Evolutionary conservation across 2,329 filamentous ascomycete genomes (phyloP).

Genomic region (Chaetomium sp.): DNA sequence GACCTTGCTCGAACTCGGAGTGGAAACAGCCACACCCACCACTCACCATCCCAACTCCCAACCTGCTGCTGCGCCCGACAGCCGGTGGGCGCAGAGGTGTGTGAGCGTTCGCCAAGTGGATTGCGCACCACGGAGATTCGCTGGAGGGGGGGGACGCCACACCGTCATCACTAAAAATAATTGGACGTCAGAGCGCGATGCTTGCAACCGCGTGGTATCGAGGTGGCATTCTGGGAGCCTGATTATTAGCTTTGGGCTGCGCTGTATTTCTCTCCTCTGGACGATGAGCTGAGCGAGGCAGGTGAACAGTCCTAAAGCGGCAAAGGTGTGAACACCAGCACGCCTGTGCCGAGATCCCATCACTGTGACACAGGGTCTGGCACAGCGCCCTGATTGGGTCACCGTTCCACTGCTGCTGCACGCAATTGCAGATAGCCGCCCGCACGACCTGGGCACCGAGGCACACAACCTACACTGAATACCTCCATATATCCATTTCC

Average conservation of each 20-base stretch:
- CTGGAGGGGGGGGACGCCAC: constrained; percentile 15
- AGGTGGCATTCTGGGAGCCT: constrained; percentile 9
- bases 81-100: neutral
- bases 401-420: neutral
- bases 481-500: neutral
- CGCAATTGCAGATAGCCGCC: constrained; percentile 28
- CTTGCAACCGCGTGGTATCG: neutral
- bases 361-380: constrained; percentile 19
- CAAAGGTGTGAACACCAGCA: constrained; percentile 12
- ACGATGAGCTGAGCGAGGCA: neutral
- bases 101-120: no score
- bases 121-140: neutral
- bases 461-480: neutral
- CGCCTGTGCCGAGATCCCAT: constrained; percentile 9
- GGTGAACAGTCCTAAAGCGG: constrained; percentile 5
- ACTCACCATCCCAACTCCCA: constrained; percentile 5
- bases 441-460: constrained; percentile 10
- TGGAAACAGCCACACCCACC: neutral
- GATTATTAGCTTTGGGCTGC: constrained; percentile 19
- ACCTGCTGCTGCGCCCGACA: constrained; percentile 7
- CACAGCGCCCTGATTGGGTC: constrained; percentile 18
- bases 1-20: neutral
- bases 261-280: neutral
- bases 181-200: neutral
- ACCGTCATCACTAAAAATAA: constrained; percentile 25